Evolutionary conservation across 495 filamentous ascomycete genomes (phyloP), one percentile per base, ranked within the genome.

Genomic region (Xylaria scruposa): DNA sequence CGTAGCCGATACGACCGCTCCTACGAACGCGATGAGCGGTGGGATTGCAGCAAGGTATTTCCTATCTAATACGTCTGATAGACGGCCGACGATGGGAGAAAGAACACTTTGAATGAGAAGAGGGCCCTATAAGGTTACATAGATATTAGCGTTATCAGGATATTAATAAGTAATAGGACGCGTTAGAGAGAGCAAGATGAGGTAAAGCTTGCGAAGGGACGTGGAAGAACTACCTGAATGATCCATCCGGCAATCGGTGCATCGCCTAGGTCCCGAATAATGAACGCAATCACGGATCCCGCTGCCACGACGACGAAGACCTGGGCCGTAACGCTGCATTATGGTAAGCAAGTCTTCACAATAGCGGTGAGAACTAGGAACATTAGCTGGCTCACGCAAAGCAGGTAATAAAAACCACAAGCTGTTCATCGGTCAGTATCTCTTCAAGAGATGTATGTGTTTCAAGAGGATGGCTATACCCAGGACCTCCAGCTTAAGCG

Each of bases 281-380:
- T 86, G 74, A 89, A 88, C 0, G 85, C 85, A 65, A 88, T 88
- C 38, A 88, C 85, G 1, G 82, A 85, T 0, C 86, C 86, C 5
- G 86, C 86, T 7, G 87, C 86, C 1, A 87, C 83, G 1, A 88
- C 86, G n/a, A 88, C 86, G 70, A 84, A 88, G 9, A 86, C 82
- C 67, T 87, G 85, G 0, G 83, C 79, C 78, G 83, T 81, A 62
- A 86, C 78, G 5, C 83, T 83, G 33, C 33, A 62, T 12, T 26
- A 1, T 4, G 8, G n/a, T 67, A 3, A 67, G 65, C 65, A 56
- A 21, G 58, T 2, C 49, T 13, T 19, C 19, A 40, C 13, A 19
- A 15, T 17, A 19, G 36, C 3, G 7, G 5, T 6, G 9, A 17
- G 8, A 42, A 24, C 17, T n/a, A 56, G 10, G 24, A 56, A 42